phyloP scores from a whole-genome alignment of 2,329 filamentous ascomycete genomes.

The Emericellopsis cladophorae region DNA sequence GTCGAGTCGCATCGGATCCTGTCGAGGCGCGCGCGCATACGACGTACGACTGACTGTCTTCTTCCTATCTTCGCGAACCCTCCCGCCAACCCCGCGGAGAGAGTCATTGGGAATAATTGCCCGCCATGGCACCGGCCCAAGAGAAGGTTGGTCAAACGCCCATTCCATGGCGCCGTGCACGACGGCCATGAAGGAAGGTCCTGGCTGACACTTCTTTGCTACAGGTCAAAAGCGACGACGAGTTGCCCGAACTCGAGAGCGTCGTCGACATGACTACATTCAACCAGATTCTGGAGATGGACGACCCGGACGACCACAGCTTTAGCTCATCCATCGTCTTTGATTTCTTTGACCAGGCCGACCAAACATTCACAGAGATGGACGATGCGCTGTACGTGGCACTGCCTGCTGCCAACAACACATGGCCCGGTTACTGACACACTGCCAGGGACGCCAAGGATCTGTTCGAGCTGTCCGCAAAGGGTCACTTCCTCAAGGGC shows the following conservation, averaged over 20 bases:
- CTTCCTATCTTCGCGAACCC: background rate
- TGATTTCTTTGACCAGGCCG: constrained; percentile 86
- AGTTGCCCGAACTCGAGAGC: background rate
- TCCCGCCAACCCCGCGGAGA: background rate
- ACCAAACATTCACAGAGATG: constrained; percentile 78
- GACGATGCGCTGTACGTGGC: constrained; percentile 65
- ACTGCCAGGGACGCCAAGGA: constrained; percentile 49
- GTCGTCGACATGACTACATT: constrained; percentile 71
- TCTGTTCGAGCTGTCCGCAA: constrained; percentile 61
- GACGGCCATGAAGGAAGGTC: background rate
- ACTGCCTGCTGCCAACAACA: background rate
- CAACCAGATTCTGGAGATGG: constrained; percentile 95
- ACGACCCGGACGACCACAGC: constrained; percentile 75
- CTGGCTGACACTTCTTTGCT: background rate
- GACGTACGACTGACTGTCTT: too few relatives aligned
- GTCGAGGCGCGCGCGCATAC: too few relatives aligned
- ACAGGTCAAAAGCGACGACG: background rate
- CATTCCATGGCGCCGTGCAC: background rate
- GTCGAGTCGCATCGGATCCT: too few relatives aligned
- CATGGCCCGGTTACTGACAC: background rate
- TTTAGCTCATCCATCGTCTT: constrained; percentile 84
- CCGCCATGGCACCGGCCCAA: constrained; percentile 1
- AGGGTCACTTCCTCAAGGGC: constrained; percentile 95
- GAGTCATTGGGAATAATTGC: background rate
- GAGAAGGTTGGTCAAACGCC: background rate